Evolutionary conservation across 768 basidiomycete genomes (phyloP), one percentile per base, ranked within the genome.

Genomic region (Calocera viscosa): DNA sequence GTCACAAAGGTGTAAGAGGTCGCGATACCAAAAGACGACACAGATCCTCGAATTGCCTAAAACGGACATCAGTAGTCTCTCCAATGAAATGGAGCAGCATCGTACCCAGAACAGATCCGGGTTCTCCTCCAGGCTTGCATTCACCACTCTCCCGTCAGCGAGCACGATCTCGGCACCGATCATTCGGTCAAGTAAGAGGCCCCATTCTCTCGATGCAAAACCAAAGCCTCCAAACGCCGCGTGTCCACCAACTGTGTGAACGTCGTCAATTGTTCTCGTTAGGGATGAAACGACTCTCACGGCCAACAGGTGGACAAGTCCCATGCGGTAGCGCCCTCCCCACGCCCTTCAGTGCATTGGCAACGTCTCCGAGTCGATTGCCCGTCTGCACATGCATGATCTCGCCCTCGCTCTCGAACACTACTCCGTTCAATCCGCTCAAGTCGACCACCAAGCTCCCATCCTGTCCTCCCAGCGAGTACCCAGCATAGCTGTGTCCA

Each of bases 91-190:
- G 19, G 16, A n/a, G 17, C 8, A 64, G 43, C 33, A 10, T 2
- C 17, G 8, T 41, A 28, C 83, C 77, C 80, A 84, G 72, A 84
- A 85, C 0, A 86, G 75, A 65, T 86, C 82, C 0, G 78, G 63
- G 67, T 83, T 75, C 0, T 72, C 66, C 1, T 75, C 67, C 14
- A 71, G 70, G 1, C 79, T 72, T 68, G 66, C 68, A 30, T 77
- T 77, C 0, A 74, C 73, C 22, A 79, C 76, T 0, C 78, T 79
- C 17, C 80, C 81, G 68, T 82, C 78, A 0, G 82, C 80, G n/a
- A 82, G 74, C 12, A 74, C 72, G 43, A 74, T 67, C 65, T 73
- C 66, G 26, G 72, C 72, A 14, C 70, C 65, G 8, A 74, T 66
- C 16, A 84, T 77, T 0, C 75, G 77, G 70, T 86, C 84, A 2